Evolutionary conservation across 139 green algal species (phyloP).

Genomic region (Chlorella sp.): DNA sequence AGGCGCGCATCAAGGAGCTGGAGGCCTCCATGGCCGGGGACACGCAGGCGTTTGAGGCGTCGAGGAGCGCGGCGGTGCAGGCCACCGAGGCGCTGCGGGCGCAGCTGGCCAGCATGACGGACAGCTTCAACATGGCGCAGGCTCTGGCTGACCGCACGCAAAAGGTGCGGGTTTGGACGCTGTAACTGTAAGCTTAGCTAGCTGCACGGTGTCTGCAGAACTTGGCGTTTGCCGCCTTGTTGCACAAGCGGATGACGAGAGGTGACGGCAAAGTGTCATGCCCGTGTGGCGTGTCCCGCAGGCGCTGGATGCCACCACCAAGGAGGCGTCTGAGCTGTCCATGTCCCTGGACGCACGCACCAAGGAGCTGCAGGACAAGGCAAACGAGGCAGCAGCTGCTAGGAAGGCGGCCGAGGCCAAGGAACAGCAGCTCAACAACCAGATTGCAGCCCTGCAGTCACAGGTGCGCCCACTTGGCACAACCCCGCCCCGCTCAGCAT

Average conservation of each 20-base stretch:
- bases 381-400: not conserved
- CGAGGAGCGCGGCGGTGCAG: not conserved
- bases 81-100: not conserved
- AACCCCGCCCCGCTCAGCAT: too few species aligned
- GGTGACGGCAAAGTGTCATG: too few species aligned
- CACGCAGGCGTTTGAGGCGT: not conserved
- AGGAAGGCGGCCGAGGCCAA: too few species aligned
- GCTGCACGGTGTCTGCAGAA: too few species aligned
- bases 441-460: not conserved
- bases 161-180: not conserved
- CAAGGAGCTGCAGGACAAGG: too few species aligned
- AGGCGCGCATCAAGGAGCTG: slow-evolving; percentile 3
- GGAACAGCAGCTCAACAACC: not conserved
- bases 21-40: not conserved
- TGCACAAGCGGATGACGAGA: too few species aligned
- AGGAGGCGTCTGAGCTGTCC: too few species aligned
- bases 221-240: too few species aligned
- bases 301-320: not conserved
- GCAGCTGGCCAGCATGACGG: not conserved
- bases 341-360: too few species aligned
- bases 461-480: too few species aligned
- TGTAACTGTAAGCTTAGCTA: too few species aligned
- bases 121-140: not conserved
- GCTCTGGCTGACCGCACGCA: not conserved
- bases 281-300: too few species aligned